These are phyloP conservation scores for Globisporangium echinulatum DNA, from an alignment of 352 stramenopile genomes.

Conservation along the genomic window DNA sequence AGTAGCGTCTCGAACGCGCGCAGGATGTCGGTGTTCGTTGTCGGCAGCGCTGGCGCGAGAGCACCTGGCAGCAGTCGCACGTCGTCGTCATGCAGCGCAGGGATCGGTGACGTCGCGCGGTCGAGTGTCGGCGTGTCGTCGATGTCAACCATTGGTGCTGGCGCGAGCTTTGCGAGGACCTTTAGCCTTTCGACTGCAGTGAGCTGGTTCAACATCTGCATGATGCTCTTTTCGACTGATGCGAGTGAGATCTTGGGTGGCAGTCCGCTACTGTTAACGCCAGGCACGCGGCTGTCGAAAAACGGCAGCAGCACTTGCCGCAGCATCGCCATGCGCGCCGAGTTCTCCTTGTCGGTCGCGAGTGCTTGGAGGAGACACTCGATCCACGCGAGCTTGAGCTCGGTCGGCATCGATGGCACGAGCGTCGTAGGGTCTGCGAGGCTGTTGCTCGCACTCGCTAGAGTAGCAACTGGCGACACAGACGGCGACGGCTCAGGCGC, in stretches of 20 bases:
- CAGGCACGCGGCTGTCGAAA: constrained; percentile 28
- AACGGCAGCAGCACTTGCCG: constrained; percentile 45
- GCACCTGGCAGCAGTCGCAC: background rate
- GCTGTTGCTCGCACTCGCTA: constrained; percentile 11
- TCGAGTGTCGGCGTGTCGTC: constrained; percentile 11
- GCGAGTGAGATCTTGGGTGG: constrained; percentile 9
- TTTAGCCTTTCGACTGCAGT: constrained; percentile 18
- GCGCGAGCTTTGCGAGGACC: constrained; percentile 21
- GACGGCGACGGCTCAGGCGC: constrained; percentile 5
- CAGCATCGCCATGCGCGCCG: constrained; percentile 35
- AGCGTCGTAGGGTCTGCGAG: constrained; percentile 26
- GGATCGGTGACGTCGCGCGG: constrained; percentile 31
- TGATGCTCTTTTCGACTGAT: constrained; percentile 23
- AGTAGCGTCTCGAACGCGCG: constrained; percentile 33
- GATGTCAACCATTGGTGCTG: background rate
- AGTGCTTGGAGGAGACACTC: constrained; percentile 39
- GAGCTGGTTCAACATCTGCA: constrained; percentile 21
- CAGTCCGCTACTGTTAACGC: too few species aligned
- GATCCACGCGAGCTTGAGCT: constrained; percentile 63
- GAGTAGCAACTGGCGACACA: too few species aligned
- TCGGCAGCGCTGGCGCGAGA: constrained; percentile 6
- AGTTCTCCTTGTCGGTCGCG: constrained; percentile 33
- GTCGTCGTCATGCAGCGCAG: constrained; percentile 13
- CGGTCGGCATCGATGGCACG: constrained; percentile 31
- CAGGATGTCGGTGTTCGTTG: constrained; percentile 17